Base-by-base conservation (phyloP, 106 monocot genomes). In the Phalaenopsis aphrodite region DNA sequence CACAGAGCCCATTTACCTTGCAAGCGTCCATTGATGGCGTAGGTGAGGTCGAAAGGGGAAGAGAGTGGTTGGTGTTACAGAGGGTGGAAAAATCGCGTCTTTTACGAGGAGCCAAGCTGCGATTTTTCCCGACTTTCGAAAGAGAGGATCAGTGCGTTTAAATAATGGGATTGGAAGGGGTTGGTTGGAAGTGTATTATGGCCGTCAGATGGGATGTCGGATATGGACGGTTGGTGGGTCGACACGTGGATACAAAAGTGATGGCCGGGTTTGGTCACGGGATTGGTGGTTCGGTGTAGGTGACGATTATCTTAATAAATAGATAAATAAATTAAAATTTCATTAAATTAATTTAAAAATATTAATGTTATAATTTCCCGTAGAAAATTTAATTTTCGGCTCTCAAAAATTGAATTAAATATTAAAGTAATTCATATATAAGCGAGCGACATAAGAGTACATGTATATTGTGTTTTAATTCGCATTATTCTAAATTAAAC, bases 1-100 rank as follows among this genome's bases (percentile, higher is more conserved):
- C 24, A 72, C 57, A 39, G 42, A 68, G 15, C 15, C 66, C 75
- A 75, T 79, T 75, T 67, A 75, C 76, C 38, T 58, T 55, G 75
- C n/a, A 37, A 30, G 21, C 12, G 9, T 79, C 79, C 65, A 65
- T 79, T 43, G n/a, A 75, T 75, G 5, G 43, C 11, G 5, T 17
- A 18, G 19, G 75, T 5, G 19, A 42, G 5, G 5, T n/a, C 23
- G 23, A 9, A 5, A 30, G 23, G 24, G 48, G 48, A 48, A 24
- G 41, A 23, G 1, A 9, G 17, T 24, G 18, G 57, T 3, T 18
- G 21, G 9, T 1, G 65, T 7, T 16, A 73, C 10, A 61, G 61
- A 61, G 61, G 21, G n/a, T 16, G 19, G 57, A 58, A 58, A 58
- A 58, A 58, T 48, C 48, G 48, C 9, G 6, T 48, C 5, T 48